Evolutionary conservation across 2,329 filamentous ascomycete genomes (phyloP), one percentile per base, ranked within the genome.

Genomic region (Pleurostoma richardsiae): DNA sequence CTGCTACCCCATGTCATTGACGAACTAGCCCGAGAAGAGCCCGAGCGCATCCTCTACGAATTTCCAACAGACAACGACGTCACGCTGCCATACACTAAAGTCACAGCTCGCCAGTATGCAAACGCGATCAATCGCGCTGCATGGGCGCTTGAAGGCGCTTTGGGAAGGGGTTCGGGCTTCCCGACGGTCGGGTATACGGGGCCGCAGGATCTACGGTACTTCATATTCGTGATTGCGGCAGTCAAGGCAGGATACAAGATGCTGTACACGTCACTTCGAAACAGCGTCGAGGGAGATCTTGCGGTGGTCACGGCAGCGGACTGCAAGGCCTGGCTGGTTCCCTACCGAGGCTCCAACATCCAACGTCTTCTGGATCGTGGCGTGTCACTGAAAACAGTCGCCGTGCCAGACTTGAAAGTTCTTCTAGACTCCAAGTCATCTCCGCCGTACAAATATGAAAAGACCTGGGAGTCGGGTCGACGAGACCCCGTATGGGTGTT

Each of bases 271-370:
- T 43, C 45, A 3, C 41, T 29, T 4, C 10, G 45, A 11, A 47
- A 43, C 41, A 28, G 19, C 10, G 27, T 30, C 10, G 6, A 43
- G 19, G 41, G 41, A 2, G 30, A 43, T 7, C 5, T 43, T 1
- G 31, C 41, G 27, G 68, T 8, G 63, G 65, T 27, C 65, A 66
- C 7, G 56, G 56, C 3, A 59, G 61, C 43, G 5, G 43, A 44
- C 26, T 44, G 43, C 33, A 36, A n/a, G n/a, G n/a, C n/a, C 33
- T 36, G 33, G 33, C 33, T 36, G 33, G 33, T 36, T n/a, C 33
- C 33, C 31, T 3, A 4, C 30, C 10, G 11, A 28, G 5, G 30
- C 4, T 38, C 5, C 30, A 19, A 11, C n/a, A 4, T 19, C 7
- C 5, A 38, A 27, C 10, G 29, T 10, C 28, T 33, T 11, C 7